These are phyloP conservation scores for Pestalotiopsis sp. DNA, from an alignment of 2,329 filamentous ascomycete genomes.

Conservation along the genomic window DNA sequence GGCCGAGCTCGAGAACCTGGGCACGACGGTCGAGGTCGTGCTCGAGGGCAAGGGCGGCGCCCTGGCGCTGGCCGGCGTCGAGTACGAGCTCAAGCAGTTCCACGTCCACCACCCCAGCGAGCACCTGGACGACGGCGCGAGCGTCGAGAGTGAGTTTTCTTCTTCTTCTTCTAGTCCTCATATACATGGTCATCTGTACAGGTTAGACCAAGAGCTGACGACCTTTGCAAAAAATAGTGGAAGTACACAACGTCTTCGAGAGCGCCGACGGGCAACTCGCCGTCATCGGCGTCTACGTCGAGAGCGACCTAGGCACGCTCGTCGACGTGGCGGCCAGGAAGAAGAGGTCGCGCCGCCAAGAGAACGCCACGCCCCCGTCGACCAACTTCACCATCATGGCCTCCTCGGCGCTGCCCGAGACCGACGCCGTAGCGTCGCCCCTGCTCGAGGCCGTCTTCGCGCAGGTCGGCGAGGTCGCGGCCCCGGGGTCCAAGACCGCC, in stretches of 20 bases:
- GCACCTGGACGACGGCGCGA: slow-evolving; percentile 47
- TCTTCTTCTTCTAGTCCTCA: not conserved
- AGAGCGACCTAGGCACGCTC: slow-evolving; percentile 31
- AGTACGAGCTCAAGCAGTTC: slow-evolving; percentile 46
- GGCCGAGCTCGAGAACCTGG: slow-evolving; percentile 58
- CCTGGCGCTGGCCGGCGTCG: slow-evolving; percentile 35
- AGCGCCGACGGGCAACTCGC: slow-evolving; percentile 41
- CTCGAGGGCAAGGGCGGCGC: slow-evolving; percentile 45
- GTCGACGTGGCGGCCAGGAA: slow-evolving; percentile 7
- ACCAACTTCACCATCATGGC: slow-evolving; percentile 40
- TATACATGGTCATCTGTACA: not conserved
- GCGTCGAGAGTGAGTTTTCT: slow-evolving; percentile 41
- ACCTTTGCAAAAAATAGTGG: slow-evolving; percentile 35
- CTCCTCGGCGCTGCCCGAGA: slow-evolving; percentile 43
- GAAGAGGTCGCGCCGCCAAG: slow-evolving; percentile 15
- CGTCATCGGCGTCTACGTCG: slow-evolving; percentile 47
- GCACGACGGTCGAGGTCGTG: slow-evolving; percentile 59
- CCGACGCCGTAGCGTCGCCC: slow-evolving; percentile 35
- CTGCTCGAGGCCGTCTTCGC: slow-evolving; percentile 51
- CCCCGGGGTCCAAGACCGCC: slow-evolving; percentile 42
- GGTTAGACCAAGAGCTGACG: not conserved
- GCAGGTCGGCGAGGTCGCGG: slow-evolving; percentile 41
- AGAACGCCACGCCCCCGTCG: slow-evolving; percentile 3
- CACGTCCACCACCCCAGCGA: slow-evolving; percentile 55
- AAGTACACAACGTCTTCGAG: slow-evolving; percentile 64